These are phyloP conservation scores for Eucalyptus fibrosa DNA, from an alignment of 345 rosid genomes.

Conservation along the genomic window DNA sequence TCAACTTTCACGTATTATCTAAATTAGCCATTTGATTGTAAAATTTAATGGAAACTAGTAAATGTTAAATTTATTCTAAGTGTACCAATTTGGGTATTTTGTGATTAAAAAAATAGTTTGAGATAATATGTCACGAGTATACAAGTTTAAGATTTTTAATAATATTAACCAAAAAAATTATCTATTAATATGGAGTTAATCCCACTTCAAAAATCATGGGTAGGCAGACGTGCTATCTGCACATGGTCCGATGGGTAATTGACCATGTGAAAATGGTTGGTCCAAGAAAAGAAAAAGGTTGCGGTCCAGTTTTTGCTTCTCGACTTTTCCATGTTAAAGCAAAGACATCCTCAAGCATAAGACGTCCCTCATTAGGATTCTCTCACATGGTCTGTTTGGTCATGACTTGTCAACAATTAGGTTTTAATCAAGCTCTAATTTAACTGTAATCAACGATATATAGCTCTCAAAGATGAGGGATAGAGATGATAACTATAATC, in stretches of 20 bases:
- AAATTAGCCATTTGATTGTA: too few species aligned
- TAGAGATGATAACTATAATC: not conserved
- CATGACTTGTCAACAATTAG: not conserved
- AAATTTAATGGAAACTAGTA: too few species aligned
- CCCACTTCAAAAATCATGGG: not conserved
- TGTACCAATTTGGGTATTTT: not conserved
- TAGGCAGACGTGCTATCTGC: not conserved
- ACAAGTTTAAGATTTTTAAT: too few species aligned
- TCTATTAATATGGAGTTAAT: not conserved
- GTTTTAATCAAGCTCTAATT: not conserved
- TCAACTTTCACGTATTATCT: too few species aligned
- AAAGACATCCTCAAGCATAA: not conserved
- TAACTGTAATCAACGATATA: not conserved
- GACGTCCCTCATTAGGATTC: not conserved
- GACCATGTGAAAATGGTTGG: not conserved
- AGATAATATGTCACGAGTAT: too few species aligned
- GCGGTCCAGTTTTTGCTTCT: not conserved
- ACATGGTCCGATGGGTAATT: not conserved
- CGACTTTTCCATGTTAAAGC: not conserved
- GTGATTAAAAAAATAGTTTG: not conserved
- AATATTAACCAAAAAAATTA: too few species aligned
- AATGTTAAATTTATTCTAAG: too few species aligned
- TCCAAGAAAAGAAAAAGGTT: not conserved
- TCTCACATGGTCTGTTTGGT: not conserved
- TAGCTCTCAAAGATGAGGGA: not conserved